Conservation (phyloP, 768 basidiomycete species). For the Lactarius quietus region DNA sequence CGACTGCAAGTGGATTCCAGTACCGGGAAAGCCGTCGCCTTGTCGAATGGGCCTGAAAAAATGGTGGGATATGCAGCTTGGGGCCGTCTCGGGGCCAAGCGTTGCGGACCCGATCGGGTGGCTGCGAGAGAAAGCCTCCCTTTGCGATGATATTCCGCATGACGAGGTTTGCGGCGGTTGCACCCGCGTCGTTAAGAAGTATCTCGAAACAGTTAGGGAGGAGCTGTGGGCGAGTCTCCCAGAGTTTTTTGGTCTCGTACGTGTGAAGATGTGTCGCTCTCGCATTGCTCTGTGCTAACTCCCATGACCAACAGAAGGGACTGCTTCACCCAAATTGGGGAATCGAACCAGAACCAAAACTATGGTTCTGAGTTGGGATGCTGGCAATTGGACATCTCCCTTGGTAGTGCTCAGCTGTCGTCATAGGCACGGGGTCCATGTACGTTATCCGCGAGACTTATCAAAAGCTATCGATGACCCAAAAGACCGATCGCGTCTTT, state of each 20-base stretch:
- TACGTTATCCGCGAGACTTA: background rate
- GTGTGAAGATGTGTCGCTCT: background rate
- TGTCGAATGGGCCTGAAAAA: slow-evolving; percentile 17
- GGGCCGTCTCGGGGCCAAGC: slow-evolving; percentile 17
- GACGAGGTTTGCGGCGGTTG: slow-evolving; percentile 20
- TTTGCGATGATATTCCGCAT: slow-evolving; percentile 21
- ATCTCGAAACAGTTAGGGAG: slow-evolving; percentile 17
- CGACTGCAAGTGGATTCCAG: slow-evolving; percentile 83
- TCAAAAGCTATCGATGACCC: background rate
- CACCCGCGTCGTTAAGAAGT: slow-evolving; percentile 13
- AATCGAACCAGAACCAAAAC: slow-evolving; percentile 19
- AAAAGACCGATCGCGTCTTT: too few relatives aligned
- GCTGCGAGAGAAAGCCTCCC: slow-evolving; percentile 9
- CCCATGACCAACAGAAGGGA: slow-evolving; percentile 16
- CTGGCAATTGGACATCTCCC: background rate
- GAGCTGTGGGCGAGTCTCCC: slow-evolving; percentile 21
- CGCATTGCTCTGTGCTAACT: background rate
- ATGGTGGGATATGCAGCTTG: slow-evolving; percentile 20
- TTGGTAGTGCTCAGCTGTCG: background rate
- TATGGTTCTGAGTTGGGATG: slow-evolving; percentile 15
- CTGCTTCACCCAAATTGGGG: slow-evolving; percentile 15
- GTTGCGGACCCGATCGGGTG: slow-evolving; percentile 19
- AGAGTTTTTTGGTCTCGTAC: slow-evolving; percentile 20
- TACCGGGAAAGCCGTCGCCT: slow-evolving; percentile 35
- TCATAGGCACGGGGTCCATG: background rate